Evolutionary conservation across 768 basidiomycete species (phyloP).

Genomic region (Candolleomyces eurysporus): DNA sequence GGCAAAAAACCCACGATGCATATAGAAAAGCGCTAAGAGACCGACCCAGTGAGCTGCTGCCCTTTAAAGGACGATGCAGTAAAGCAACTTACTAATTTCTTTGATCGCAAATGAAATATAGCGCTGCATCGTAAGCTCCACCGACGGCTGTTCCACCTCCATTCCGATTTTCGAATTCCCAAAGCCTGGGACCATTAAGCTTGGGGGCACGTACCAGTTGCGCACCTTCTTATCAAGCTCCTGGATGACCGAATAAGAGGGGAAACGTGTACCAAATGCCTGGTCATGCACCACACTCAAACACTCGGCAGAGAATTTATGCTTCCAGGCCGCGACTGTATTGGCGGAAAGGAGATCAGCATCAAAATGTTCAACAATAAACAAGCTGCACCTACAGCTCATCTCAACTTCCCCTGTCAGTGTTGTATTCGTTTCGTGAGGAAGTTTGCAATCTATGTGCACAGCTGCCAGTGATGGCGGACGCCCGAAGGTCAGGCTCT

Average conservation of each 20-base stretch:
- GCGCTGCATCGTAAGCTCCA: conserved; percentile 65
- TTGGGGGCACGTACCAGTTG: conserved; percentile 61
- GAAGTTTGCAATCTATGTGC: conserved; percentile 56
- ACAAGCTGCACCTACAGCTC: conserved; percentile 46
- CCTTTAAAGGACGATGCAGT: neutral
- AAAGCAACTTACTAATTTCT: conserved; percentile 55
- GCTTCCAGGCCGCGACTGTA: conserved; percentile 68
- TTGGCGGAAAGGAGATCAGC: neutral
- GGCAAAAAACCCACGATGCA: conserved; percentile 75
- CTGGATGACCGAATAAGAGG: conserved; percentile 58
- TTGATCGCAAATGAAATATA: conserved; percentile 65
- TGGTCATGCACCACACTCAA: conserved; percentile 64
- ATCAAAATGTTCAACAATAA: conserved; percentile 3
- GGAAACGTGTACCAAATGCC: conserved; percentile 61
- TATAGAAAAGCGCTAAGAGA: conserved; percentile 59
- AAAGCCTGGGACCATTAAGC: conserved; percentile 64
- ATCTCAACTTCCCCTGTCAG: conserved; percentile 55
- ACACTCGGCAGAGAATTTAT: conserved; percentile 60
- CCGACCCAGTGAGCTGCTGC: neutral
- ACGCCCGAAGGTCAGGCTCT: conserved; percentile 72
- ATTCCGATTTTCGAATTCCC: conserved; percentile 42
- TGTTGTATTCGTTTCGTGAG: conserved; percentile 44
- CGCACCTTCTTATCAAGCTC: conserved; percentile 68
- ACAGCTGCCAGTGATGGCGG: conserved; percentile 61
- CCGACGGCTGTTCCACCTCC: conserved; percentile 45